Evolutionary conservation across 2,329 filamentous ascomycete genomes (phyloP), one percentile per base, ranked within the genome.

Genomic region (Calonectria naviculata): DNA sequence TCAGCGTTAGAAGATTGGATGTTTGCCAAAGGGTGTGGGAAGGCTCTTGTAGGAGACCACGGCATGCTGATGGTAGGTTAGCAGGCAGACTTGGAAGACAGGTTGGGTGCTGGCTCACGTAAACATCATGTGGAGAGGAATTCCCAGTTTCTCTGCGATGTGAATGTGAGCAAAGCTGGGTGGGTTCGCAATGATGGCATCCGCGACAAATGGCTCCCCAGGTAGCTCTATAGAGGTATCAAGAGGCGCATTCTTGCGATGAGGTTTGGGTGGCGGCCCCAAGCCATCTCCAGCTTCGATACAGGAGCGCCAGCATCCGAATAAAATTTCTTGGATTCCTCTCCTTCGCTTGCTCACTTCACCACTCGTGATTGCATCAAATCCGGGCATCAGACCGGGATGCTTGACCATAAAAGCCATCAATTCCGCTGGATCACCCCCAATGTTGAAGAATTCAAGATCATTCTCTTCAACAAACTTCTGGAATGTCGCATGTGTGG

Each of bases 381-480:
- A 90, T 0, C 93, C 93, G 1, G 95, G 95, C 92, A 97, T 94
- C 36, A 97, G 85, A 0, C 94, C 94, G 0, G 95, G 94, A 75
- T 97, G 93, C 82, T 95, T 95, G 54, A 97, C 94, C 94, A 97
- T 97, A 78, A 96, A 97, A 4, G 94, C 94, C 93, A 95, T 95
- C 49, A 95, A 85, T 77, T 93, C 89, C 1, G 91, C 89, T 1
- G 93, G 93, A 79, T 95, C 92, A 3, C 93, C 93, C n/a, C 93
- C 93, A 63, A 95, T 93, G 72, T 84, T 89, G 81, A 93, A 95
- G 81, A 95, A 95, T 77, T 95, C 93, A 17, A 95, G 87, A 0
- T 88, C 92, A 79, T 92, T 91, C 64, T 93, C 89, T 71, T 91
- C 88, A 4, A 95, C 91, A 74, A 95, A 94, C 1, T 85, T 81